Conservation (phyloP, 2,329 filamentous ascomycete genomes). For the Pyrenophora graminea region DNA sequence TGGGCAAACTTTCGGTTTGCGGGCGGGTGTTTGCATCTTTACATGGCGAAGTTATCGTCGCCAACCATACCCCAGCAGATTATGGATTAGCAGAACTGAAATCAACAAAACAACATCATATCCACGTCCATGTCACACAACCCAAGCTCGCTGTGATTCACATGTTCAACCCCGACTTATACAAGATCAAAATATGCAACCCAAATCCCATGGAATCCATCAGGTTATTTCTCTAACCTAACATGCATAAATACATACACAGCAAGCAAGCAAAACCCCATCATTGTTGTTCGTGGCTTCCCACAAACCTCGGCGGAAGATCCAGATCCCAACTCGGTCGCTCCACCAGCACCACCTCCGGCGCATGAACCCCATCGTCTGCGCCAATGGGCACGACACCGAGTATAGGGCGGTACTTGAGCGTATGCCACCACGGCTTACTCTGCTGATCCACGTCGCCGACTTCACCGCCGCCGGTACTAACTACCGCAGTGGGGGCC, state of each 20-base stretch:
- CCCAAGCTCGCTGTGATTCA: too few species aligned
- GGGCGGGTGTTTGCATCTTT: neutral
- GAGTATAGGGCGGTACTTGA: conserved; percentile 92
- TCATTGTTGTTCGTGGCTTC: conserved; percentile 39
- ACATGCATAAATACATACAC: neutral
- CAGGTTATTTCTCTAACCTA: too few species aligned
- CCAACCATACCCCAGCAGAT: too few species aligned
- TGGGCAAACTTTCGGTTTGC: neutral
- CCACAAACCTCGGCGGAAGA: conserved; percentile 67
- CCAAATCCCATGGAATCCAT: too few species aligned
- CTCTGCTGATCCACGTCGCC: conserved; percentile 25
- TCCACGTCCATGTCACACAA: too few species aligned
- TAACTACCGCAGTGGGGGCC: neutral
- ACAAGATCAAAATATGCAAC: too few species aligned
- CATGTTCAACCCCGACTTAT: too few species aligned
- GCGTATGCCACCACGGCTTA: conserved; percentile 73
- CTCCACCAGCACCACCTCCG: conserved; percentile 89
- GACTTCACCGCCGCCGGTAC: conserved; percentile 18
- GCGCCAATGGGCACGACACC: conserved; percentile 65
- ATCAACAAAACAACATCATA: too few species aligned
- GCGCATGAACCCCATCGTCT: conserved; percentile 46
- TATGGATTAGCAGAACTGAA: too few species aligned
- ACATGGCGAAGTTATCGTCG: too few species aligned
- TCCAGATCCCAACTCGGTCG: conserved; percentile 82
- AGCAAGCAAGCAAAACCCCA: neutral